These are phyloP conservation scores for Trichosporon ovoides DNA, from an alignment of 1,284 basidiomycete species.

Conservation along the genomic window DNA sequence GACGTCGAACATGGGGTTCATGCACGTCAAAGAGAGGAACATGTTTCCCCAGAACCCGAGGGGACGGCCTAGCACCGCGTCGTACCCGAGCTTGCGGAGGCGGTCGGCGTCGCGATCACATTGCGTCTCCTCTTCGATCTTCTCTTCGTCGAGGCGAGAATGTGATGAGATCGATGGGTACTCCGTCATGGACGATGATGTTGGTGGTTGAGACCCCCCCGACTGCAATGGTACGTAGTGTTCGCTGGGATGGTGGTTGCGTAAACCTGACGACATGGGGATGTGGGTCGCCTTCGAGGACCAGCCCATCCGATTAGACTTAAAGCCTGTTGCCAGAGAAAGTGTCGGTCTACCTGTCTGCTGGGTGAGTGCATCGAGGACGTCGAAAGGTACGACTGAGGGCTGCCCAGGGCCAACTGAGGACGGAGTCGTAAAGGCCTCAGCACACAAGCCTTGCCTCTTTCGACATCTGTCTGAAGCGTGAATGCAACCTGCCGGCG, in stretches of 20 bases:
- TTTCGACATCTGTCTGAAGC: no score
- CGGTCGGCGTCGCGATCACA: slow-evolving; percentile 33
- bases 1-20: slow-evolving; percentile 4
- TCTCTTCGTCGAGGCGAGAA: not conserved
- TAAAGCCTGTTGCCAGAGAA: not conserved
- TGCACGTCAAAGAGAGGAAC: slow-evolving; percentile 10
- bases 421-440: not conserved
- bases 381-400: not conserved
- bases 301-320: not conserved
- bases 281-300: not conserved
- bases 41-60: slow-evolving; percentile 46
- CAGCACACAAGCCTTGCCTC: no score
- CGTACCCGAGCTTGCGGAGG: slow-evolving; percentile 41
- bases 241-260: not conserved
- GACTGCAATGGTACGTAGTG: not conserved
- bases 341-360: not conserved
- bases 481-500: no score
- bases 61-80: slow-evolving; percentile 40
- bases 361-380: not conserved
- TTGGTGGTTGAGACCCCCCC: not conserved
- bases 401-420: not conserved
- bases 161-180: not conserved
- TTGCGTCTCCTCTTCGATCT: slow-evolving; percentile 17
- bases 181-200: not conserved
- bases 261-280: not conserved